Evolutionary conservation across 257 asterid genomes (phyloP).

Genomic region (Nicotiana sylvestris): DNA sequence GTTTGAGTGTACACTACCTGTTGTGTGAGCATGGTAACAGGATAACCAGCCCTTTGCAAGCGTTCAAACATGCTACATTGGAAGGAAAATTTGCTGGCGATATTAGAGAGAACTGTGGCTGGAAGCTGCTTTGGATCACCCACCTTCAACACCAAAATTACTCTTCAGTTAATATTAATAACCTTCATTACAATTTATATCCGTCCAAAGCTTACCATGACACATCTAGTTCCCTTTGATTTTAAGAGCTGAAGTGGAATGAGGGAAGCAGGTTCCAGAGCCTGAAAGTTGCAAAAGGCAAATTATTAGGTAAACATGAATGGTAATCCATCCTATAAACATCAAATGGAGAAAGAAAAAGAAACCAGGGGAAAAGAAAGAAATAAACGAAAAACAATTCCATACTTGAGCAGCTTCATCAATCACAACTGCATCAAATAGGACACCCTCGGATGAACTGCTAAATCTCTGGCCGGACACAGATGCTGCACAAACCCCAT

Average conservation of each 20-base stretch:
- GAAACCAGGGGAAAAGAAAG: constrained; percentile 15
- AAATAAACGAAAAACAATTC: background rate
- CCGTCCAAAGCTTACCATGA: constrained; percentile 61
- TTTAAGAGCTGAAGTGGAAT: constrained; percentile 97
- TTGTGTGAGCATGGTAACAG: constrained; percentile 86
- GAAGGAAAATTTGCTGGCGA: constrained; percentile 83
- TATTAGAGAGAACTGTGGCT: constrained; percentile 90
- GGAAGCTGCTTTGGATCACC: constrained; percentile 99
- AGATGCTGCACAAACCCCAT: constrained; percentile 87
- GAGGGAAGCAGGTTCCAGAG: constrained; percentile 96
- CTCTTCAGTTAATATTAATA: constrained; percentile 19
- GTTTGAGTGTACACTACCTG: constrained; percentile 53
- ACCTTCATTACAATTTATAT: constrained; percentile 15
- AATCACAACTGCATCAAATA: constrained; percentile 96
- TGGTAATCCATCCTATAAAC: background rate
- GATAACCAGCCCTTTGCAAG: constrained; percentile 95
- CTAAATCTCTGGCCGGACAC: constrained; percentile 64
- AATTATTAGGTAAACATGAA: background rate
- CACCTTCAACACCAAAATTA: constrained; percentile 46
- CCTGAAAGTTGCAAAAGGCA: constrained; percentile 35
- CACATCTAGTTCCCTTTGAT: constrained; percentile 82
- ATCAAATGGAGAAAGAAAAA: constrained; percentile 12
- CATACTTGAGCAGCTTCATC: constrained; percentile 99
- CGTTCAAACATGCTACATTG: constrained; percentile 99
- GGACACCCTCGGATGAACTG: constrained; percentile 55